Base-by-base conservation (phyloP, 805 yeast genomes). In the Lachancea nothofagi region DNA sequence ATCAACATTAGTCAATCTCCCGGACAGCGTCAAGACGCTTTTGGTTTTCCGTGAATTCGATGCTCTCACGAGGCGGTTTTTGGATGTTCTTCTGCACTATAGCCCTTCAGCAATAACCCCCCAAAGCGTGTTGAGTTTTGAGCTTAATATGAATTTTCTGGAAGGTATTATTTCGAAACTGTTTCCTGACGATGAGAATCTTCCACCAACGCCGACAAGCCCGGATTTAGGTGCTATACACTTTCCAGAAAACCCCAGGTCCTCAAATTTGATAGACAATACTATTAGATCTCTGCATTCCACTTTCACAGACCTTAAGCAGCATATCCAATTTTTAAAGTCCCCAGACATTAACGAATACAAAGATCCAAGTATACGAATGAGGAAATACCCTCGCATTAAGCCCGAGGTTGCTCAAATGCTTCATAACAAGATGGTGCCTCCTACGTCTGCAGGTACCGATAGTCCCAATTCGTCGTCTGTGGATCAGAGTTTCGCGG, bases 31-130 rank as follows among this genome's bases (percentile, higher is more conserved):
- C 42, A 76, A 84, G 49, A 79, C 90, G 3, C 65, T 88, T 44
- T 75, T 94, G n/a, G 73, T 89, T 44, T 79, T 87, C 48, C 75
- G 95, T 55, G 87, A 90, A 20, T 86, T 85, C 57, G 97, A 89
- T 64, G 79, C 83, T 47, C 73, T 93, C 44, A 79, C 94, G 0
- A 75, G 80, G 29, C 76, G 80, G 45, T 76, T 90, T 57, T 67
- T 83, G 45, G 70, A 72, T 31, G 67, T 79, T 7, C 66, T 89
- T 44, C 66, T 77, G 32, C 62, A 70, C 26, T 71, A 72, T 14
- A 74, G 78, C 1, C 72, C 71, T 1, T 58, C 67, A 2, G 57
- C 65, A 8, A 78, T 77, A 48, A 78, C 87, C 15, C 67, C 69
- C 17, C 80, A 65, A 42, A 57, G 65, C 43, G 82, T 90, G 0